These are phyloP conservation scores for Populus euphratica DNA, from an alignment of 345 rosid genomes.

Conservation along the genomic window DNA sequence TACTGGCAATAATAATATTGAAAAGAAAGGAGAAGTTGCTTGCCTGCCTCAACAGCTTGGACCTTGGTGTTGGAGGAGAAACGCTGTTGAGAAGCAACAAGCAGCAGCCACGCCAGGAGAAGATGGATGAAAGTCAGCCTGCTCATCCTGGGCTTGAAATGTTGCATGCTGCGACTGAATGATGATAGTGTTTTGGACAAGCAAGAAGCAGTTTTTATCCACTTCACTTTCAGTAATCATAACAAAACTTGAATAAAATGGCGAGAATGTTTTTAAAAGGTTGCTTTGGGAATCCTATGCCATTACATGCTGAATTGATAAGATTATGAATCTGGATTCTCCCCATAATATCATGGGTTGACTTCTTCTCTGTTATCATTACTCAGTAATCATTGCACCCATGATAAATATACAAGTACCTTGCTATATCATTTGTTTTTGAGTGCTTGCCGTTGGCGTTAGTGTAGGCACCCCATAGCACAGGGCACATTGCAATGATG, in stretches of 20 bases:
- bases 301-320: constrained; percentile 12
- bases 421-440: constrained; percentile 14
- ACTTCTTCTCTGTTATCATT: constrained; percentile 45
- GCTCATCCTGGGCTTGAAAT: constrained; percentile 34
- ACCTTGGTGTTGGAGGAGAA: constrained; percentile 20
- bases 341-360: constrained; percentile 39
- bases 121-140: constrained; percentile 20
- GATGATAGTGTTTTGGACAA: constrained; percentile 13
- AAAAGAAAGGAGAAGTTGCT: constrained; percentile 5
- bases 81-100: constrained; percentile 24
- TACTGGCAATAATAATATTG: not conserved
- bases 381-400: constrained; percentile 40
- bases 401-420: constrained; percentile 26
- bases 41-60: constrained; percentile 49
- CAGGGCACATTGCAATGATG: too few species aligned
- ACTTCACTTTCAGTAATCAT: constrained; percentile 32
- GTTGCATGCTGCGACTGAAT: constrained; percentile 19
- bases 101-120: constrained; percentile 39
- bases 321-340: constrained; percentile 33
- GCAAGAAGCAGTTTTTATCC: constrained; percentile 26
- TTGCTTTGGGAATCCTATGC: constrained; percentile 47
- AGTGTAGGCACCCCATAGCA: constrained; percentile 18
- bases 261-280: constrained; percentile 32
- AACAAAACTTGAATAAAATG: constrained; percentile 31
- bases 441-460: constrained; percentile 34